Percentiles rank a stretch among this genome's conserved stretches.
phyloP scores from a whole-genome alignment of 768 basidiomycete species.

The Boletus fagicola region DNA sequence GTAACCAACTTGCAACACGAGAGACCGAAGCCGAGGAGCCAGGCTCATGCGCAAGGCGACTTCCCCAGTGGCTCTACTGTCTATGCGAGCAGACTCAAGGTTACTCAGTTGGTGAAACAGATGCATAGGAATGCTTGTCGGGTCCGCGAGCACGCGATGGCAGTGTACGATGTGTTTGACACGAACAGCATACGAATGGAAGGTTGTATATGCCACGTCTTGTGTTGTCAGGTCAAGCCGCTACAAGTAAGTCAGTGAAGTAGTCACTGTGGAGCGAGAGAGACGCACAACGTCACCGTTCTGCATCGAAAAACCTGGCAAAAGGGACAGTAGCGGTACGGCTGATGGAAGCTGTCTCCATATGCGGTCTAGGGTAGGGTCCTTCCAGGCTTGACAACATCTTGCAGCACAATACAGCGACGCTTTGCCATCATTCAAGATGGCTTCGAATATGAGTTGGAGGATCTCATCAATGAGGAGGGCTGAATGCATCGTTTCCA shows the following conservation, averaged over 20 bases:
- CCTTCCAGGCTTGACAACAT: conserved; percentile 46
- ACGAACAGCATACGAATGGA: conserved; percentile 24
- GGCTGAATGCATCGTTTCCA: conserved; percentile 39
- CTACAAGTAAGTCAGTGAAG: conserved; percentile 11
- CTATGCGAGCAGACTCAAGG: conserved; percentile 24
- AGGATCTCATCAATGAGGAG: conserved; percentile 52
- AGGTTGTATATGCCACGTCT: conserved; percentile 3
- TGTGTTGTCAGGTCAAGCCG: conserved; percentile 4
- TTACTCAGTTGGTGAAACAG: conserved; percentile 7
- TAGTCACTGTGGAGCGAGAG: not conserved
- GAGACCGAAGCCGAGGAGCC: conserved; percentile 33
- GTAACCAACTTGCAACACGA: conserved; percentile 37
- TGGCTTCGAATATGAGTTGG: conserved; percentile 39
- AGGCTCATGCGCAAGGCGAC: conserved; percentile 27
- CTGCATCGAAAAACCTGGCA: conserved; percentile 20
- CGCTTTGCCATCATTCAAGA: conserved; percentile 27
- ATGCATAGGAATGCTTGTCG: conserved; percentile 1
- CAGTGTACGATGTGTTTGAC: conserved; percentile 25
- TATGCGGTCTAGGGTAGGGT: conserved; percentile 46
- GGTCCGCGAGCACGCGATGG: conserved; percentile 16
- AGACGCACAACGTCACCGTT: conserved; percentile 13
- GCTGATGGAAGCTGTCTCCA: conserved; percentile 45
- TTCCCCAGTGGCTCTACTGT: conserved; percentile 14
- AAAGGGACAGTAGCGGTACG: conserved; percentile 40
- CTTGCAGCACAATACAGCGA: conserved; percentile 39